These are phyloP conservation scores for Populus simonii DNA, from an alignment of 345 rosid species.

Conservation along the genomic window DNA sequence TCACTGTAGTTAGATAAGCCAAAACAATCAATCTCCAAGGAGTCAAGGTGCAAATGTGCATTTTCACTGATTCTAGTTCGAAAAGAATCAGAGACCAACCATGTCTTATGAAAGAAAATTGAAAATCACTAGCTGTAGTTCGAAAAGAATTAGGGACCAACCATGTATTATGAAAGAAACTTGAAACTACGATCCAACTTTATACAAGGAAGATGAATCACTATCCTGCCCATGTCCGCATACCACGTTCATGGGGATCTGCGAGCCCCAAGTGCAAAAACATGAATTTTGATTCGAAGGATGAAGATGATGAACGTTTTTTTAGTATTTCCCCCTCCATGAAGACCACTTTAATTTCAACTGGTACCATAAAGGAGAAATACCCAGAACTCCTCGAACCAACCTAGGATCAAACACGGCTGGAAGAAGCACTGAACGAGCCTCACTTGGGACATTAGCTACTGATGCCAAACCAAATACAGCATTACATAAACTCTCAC, in stretches of 20 bases:
- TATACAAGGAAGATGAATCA: too few relatives aligned
- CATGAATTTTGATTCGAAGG: background rate
- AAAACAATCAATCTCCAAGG: too few relatives aligned
- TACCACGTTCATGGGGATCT: background rate
- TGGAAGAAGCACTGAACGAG: constrained; percentile 68
- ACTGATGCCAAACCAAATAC: constrained; percentile 88
- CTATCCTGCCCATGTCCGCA: too few relatives aligned
- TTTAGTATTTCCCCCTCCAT: constrained; percentile 60
- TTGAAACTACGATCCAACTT: background rate
- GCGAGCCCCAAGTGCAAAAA: too few relatives aligned
- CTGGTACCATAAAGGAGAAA: constrained; percentile 75
- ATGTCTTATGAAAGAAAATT: too few relatives aligned
- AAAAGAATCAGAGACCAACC: too few relatives aligned
- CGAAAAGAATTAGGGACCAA: background rate
- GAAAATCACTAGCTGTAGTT: too few relatives aligned
- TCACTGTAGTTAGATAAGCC: too few relatives aligned
- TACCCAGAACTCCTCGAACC: constrained; percentile 68
- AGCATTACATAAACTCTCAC: constrained; percentile 56
- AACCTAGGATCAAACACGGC: constrained; percentile 80
- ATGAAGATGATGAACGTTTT: background rate
- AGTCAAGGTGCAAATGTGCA: too few relatives aligned
- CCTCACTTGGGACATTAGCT: constrained; percentile 72
- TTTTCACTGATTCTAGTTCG: too few relatives aligned
- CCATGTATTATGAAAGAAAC: background rate
- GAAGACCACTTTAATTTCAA: constrained; percentile 79